Base-by-base conservation (phyloP, 768 basidiomycete genomes). In the Lactifluus hygrophoroides region DNA sequence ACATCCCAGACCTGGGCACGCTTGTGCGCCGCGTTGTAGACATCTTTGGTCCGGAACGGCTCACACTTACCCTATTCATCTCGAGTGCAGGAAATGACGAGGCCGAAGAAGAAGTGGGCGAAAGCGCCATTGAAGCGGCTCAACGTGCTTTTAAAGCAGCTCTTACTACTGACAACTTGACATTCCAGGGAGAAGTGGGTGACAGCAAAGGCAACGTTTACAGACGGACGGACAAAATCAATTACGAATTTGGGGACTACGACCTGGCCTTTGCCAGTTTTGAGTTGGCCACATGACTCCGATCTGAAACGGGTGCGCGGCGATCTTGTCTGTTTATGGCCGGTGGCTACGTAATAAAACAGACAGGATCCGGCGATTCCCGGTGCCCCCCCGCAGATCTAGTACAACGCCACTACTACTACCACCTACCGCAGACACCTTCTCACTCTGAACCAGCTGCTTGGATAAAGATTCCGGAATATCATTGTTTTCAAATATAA, bases 171-270 rank as follows among this genome's bases (percentile, higher is more conserved):
- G 63, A 42, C 11, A 37, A 17, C 37, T 64, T 64, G 25, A 51
- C 44, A 10, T 54, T 40, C 27, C 57, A 61, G 38, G 53, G 40
- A 32, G 46, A 38, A 21, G 60, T 17, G 14, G 28, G 17, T 17
- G 32, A 47, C 28, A 54, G 54, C 61, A 68, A 54, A 64, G 64
- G 64, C 66, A 63, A 71, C 66, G 42, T 68, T 14, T 98, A 94
- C 73, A 83, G 76, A 65, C 77, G 94, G 64, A 94, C 90, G 50
- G 96, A 98, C 75, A 91, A 95, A 73, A 98, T 99, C 71, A 92
- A 95, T 70, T 99, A 99, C 75, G 94, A 95, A 71, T 93, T 97
- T 69, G 89, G 90, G 46, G 92, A 86, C 52, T 94, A 94, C 69
- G 90, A 91, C 69, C 76, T 94, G 60, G 90, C 90, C 16, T 94